Base-by-base conservation (phyloP, 768 basidiomycete species). In the Coprinopsis strossmayeri region DNA sequence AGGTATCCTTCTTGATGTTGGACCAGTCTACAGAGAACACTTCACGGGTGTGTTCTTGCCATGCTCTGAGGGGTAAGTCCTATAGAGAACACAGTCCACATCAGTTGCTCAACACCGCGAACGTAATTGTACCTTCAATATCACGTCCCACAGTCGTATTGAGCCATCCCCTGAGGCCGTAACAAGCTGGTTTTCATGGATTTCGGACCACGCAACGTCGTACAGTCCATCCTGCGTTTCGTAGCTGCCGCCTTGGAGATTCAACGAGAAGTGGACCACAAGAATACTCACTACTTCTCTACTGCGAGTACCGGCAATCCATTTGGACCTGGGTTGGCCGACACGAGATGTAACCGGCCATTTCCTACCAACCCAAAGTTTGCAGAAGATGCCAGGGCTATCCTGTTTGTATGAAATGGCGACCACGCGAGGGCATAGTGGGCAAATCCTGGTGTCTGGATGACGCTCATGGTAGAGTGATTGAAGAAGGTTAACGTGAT, bases 351-450 rank as follows among this genome's bases (percentile, higher is more conserved):
- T 35, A 97, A 61, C n/a, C 94, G 75, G 1, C 95, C 95, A 65
- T 96, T 97, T 21, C 95, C 95, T 26, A 97, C 88, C 3, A 98
- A 74, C 2, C 95, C 95, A 64, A 91, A 97, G 66, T 97, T 95
- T 23, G 92, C 89, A 0, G 91, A 76, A 4, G 89, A 89, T 3
- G 90, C 87, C 27, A 91, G 69, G 1, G 90, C 90, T 35, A 91
- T 61, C 28, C 84, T 78, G 13, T 75, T 70, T 20, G 74, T 81
- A 62, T 87, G 84, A 59, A 93, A 92, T 3, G 91, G 90, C 0
- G 91, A 93, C 86, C 88, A 92, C 11, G 85, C 79, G 25, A 89
- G 55, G 3, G 81, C 69, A 61, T 90, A 91, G 61, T 91, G 90
- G 2, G 90, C 82, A 65, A 90, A 91, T 1, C 86, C 88, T 25